phyloP scores from a whole-genome alignment of 75 land plant genomes.

The Adiantum capillusveneris region DNA sequence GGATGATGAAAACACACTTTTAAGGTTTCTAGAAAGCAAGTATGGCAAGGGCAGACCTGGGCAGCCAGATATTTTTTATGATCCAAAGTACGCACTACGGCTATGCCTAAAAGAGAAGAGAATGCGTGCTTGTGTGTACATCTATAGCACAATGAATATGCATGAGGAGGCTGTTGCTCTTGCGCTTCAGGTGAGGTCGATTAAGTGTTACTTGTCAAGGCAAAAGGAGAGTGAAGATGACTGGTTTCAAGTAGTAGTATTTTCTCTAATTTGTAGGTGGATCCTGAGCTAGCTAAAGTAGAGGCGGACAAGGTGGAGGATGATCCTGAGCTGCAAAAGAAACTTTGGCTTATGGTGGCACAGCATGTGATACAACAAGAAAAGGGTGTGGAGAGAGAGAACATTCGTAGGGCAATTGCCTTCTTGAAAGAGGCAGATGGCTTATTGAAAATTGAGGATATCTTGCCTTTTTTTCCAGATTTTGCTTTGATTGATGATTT shows the following conservation, averaged over 20 bases:
- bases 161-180: slow-evolving; percentile 99
- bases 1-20: slow-evolving; percentile 79
- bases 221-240: not conserved
- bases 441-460: slow-evolving; percentile 95
- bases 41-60: slow-evolving; percentile 70
- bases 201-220: not conserved
- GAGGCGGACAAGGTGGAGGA: slow-evolving; percentile 99
- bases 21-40: slow-evolving; percentile 78
- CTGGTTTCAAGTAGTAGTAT: not conserved
- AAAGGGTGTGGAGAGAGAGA: slow-evolving; percentile 83
- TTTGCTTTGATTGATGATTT: slow-evolving; percentile 97
- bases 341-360: slow-evolving; percentile 98
- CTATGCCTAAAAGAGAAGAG: slow-evolving; percentile 81
- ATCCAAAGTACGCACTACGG: slow-evolving; percentile 90
- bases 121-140: slow-evolving; percentile 90
- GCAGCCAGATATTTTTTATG: slow-evolving; percentile 86
- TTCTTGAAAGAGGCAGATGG: slow-evolving; percentile 97
- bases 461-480: slow-evolving; percentile 94
- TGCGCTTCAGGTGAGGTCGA: slow-evolving; percentile 61
- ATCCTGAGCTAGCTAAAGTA: slow-evolving; percentile 89
- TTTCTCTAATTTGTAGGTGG: slow-evolving; percentile 43
- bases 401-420: slow-evolving; percentile 88
- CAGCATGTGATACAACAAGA: slow-evolving; percentile 91
- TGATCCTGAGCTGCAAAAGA: slow-evolving; percentile 87
- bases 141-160: slow-evolving; percentile 99